Conservation (phyloP, 164 flowering plant species). For the Magnolia kwangsiensis region DNA sequence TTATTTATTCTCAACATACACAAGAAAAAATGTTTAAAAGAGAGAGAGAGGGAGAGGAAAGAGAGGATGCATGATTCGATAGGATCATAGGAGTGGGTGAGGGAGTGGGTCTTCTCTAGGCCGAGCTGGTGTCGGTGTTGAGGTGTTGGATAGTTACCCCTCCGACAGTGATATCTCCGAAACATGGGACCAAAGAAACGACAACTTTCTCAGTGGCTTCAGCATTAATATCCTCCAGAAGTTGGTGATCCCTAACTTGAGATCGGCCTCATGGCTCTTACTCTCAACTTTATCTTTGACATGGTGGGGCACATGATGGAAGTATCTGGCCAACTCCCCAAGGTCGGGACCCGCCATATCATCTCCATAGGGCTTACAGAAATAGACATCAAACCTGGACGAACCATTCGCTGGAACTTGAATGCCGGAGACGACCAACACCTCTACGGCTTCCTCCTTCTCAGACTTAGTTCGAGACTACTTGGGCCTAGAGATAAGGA, state of each 20-base stretch:
- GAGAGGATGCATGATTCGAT: no score
- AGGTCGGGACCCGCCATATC: background rate
- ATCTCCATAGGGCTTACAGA: background rate
- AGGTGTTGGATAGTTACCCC: background rate
- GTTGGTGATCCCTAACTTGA: constrained; percentile 1
- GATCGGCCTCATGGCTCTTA: background rate
- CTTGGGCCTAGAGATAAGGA: background rate
- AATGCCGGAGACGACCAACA: background rate
- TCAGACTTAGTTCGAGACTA: background rate
- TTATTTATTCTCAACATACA: no score
- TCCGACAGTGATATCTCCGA: background rate
- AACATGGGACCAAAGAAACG: constrained; percentile 1
- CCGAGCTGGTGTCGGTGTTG: background rate
- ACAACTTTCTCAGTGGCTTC: constrained; percentile 1
- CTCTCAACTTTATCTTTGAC: background rate
- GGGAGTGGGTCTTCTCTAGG: no score
- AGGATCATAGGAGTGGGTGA: no score
- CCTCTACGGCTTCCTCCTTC: background rate
- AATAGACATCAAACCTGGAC: background rate
- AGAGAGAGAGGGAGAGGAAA: no score
- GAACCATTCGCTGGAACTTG: no score
- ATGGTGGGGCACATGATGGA: background rate
- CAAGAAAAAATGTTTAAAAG: no score
- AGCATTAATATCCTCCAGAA: background rate
- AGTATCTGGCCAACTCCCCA: background rate